Evolutionary conservation across 495 filamentous ascomycete genomes (phyloP).

Genomic region (Xylaria grammica): DNA sequence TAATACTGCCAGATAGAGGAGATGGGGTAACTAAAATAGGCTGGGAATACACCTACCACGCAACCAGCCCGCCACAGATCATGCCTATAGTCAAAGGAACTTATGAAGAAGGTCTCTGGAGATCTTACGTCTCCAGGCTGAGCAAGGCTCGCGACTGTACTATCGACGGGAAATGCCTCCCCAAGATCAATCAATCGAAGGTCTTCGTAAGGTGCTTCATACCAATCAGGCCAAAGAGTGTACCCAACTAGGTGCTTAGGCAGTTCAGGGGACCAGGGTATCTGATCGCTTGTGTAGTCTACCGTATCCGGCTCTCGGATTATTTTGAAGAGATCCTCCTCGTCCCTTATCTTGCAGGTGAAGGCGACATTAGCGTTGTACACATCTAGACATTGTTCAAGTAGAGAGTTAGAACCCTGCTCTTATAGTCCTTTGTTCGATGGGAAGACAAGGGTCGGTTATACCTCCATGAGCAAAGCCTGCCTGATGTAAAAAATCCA

Average conservation of each 20-base stretch:
- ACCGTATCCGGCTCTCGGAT: constrained; percentile 23
- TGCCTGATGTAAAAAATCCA: constrained; percentile 39
- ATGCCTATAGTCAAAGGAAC: constrained; percentile 15
- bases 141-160: constrained; percentile 5
- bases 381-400: constrained; percentile 8
- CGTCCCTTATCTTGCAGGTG: constrained; percentile 27
- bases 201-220: constrained; percentile 10
- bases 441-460: neutral
- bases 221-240: constrained; percentile 19
- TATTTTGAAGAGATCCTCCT: constrained; percentile 41
- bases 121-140: constrained; percentile 15
- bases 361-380: constrained; percentile 26
- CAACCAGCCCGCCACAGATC: constrained; percentile 20
- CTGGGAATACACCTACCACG: constrained; percentile 10
- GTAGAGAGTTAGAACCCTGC: neutral
- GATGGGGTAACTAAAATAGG: neutral
- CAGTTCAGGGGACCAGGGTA: constrained; percentile 15
- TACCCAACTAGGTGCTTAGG: constrained; percentile 11
- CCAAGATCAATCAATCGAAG: constrained; percentile 14
- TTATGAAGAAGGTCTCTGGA: constrained; percentile 20
- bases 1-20: neutral
- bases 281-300: neutral
- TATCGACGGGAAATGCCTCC: constrained; percentile 5
- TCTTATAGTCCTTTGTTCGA: too few relatives aligned
- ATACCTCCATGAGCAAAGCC: constrained; percentile 42